Conservation (phyloP, 2,329 filamentous ascomycete genomes). For the Colletotrichum sublineola region DNA sequence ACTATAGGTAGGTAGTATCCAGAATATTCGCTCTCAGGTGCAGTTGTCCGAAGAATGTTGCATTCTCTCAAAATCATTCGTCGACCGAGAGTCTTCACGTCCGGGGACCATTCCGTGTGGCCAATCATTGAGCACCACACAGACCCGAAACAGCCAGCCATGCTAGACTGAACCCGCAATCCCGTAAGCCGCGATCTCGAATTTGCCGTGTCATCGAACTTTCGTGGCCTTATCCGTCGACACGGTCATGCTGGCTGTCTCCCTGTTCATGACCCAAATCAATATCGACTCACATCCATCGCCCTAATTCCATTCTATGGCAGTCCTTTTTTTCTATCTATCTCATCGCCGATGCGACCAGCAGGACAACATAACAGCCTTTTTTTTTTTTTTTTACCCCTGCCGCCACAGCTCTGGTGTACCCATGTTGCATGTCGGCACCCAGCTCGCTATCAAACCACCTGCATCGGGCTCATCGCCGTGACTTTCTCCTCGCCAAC, state of each 20-base stretch:
- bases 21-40: not conserved
- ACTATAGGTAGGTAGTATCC: not conserved
- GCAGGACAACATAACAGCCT: not conserved
- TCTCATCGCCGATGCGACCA: constrained; percentile 34
- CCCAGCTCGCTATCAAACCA: not conserved
- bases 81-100: constrained; percentile 11
- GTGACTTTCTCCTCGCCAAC: not conserved
- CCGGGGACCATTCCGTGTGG: not conserved
- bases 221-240: constrained; percentile 1
- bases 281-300: constrained; percentile 6
- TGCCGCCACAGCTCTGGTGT: not conserved
- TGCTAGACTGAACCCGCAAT: constrained; percentile 4
- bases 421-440: not conserved
- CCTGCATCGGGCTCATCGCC: not conserved
- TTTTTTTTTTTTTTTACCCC: not conserved
- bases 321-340: not conserved
- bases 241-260: not conserved
- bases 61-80: constrained; percentile 19
- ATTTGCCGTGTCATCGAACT: constrained; percentile 53
- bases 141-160: constrained; percentile 7
- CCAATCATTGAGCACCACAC: constrained; percentile 18
- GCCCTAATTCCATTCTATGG: not conserved
- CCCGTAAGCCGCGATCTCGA: constrained; percentile 51
- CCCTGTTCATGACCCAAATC: constrained; percentile 2
- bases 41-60: not conserved